Evolutionary conservation across 768 basidiomycete genomes (phyloP).

Genomic region (Termitomyces sp.): DNA sequence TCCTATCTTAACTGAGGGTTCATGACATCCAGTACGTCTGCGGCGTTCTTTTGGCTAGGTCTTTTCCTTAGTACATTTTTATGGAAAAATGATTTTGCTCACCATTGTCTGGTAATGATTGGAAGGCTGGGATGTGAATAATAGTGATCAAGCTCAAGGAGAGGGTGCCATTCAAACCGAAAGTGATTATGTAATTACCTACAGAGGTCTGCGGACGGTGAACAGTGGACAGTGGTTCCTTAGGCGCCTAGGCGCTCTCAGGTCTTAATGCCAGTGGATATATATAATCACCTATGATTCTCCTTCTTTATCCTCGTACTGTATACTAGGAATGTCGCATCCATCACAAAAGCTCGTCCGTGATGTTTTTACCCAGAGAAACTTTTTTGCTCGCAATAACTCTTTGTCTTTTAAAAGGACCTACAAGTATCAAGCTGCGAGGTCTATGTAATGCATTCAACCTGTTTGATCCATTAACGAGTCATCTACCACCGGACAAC

Average conservation of each 20-base stretch:
- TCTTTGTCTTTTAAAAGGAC: background rate
- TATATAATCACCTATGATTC: background rate
- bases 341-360: background rate
- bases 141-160: background rate
- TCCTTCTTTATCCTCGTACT: background rate
- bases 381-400: background rate
- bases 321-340: background rate
- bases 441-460: background rate
- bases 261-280: too few species aligned
- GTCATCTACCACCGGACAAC: conserved; percentile 8
- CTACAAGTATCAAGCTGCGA: background rate
- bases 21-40: conserved; percentile 40
- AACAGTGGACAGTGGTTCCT: too few species aligned
- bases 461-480: background rate
- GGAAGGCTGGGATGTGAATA: background rate
- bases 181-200: background rate
- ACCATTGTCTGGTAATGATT: background rate
- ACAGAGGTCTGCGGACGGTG: too few species aligned
- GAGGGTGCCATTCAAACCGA: too few species aligned
- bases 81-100: background rate
- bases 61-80: background rate
- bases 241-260: too few species aligned
- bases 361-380: background rate
- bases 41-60: conserved; percentile 36
- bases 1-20: conserved; percentile 42